Conservation (phyloP, 1,284 basidiomycete genomes). For the Caloboletus inedulis region DNA sequence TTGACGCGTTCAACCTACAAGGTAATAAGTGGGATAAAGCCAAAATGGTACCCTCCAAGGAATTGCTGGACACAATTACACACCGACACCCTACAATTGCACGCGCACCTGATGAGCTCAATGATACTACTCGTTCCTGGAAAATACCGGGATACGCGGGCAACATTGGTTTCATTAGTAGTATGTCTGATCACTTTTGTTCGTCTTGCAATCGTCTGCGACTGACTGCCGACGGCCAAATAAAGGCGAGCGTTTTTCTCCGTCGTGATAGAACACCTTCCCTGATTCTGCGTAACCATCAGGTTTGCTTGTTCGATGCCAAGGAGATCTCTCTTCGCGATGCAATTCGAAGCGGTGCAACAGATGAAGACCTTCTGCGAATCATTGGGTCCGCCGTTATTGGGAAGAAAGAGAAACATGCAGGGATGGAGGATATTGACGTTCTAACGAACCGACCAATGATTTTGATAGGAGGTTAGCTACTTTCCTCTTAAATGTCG, state of each 20-base stretch:
- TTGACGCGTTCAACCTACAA: conserved; percentile 27
- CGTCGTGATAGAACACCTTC: not conserved
- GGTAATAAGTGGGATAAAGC: conserved; percentile 83
- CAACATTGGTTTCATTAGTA: conserved; percentile 84
- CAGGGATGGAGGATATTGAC: conserved; percentile 78
- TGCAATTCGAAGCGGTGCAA: conserved; percentile 59
- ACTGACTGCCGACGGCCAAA: conserved; percentile 84
- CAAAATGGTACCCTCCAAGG: conserved; percentile 76
- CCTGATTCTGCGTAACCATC: conserved; percentile 10
- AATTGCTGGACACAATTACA: conserved; percentile 53
- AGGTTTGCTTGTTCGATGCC: conserved; percentile 87
- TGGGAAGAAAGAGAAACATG: conserved; percentile 82
- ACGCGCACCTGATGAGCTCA: conserved; percentile 63
- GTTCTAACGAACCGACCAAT: conserved; percentile 77
- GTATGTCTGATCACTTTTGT: conserved; percentile 93
- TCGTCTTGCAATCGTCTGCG: conserved; percentile 80
- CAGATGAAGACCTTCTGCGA: conserved; percentile 62
- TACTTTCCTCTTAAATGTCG: conserved; percentile 34
- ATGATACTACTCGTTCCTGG: conserved; percentile 82
- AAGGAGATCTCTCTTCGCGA: conserved; percentile 83
- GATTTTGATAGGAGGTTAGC: conserved; percentile 89
- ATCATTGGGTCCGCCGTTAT: conserved; percentile 66
- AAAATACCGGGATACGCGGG: conserved; percentile 70
- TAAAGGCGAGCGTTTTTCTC: conserved; percentile 57
- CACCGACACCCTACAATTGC: conserved; percentile 45